phyloP scores from a whole-genome alignment of 768 basidiomycete genomes.

The Fistulinella prunicolor region DNA sequence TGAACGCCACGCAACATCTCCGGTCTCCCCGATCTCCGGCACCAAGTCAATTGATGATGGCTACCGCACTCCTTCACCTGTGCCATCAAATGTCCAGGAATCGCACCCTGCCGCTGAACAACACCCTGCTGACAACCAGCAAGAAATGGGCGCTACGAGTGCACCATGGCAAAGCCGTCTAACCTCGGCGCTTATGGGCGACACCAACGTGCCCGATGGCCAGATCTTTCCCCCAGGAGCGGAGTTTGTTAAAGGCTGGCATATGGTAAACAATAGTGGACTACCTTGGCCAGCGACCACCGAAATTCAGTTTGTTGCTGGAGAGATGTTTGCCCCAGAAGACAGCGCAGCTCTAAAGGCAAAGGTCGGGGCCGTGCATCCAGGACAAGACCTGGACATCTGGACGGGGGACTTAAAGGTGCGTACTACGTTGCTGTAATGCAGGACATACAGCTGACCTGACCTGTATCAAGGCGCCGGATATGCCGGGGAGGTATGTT shows the following conservation, averaged over 20 bases:
- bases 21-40: slow-evolving; percentile 5
- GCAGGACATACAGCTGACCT: slow-evolving; percentile 2
- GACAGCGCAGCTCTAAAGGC: slow-evolving; percentile 31
- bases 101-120: neutral
- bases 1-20: neutral
- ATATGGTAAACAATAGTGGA: slow-evolving; percentile 62
- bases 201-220: slow-evolving; percentile 72
- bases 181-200: slow-evolving; percentile 57
- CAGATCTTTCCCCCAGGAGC: slow-evolving; percentile 79
- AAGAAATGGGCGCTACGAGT: neutral
- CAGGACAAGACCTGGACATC: slow-evolving; percentile 59
- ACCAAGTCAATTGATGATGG: too few species aligned
- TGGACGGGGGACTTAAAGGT: slow-evolving; percentile 77
- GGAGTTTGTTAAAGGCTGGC: slow-evolving; percentile 84
- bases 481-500: slow-evolving; percentile 65
- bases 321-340: slow-evolving; percentile 52
- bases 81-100: slow-evolving; percentile 3
- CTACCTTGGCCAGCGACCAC: slow-evolving; percentile 68
- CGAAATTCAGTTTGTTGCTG: slow-evolving; percentile 67
- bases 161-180: slow-evolving; percentile 20
- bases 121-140: neutral
- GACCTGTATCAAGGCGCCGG: slow-evolving; percentile 56
- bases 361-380: slow-evolving; percentile 52
- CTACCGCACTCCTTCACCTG: slow-evolving; percentile 20
- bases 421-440: slow-evolving; percentile 10